These are phyloP conservation scores for Scheffersomyces insectosa DNA, from an alignment of 1,139 yeast species.

Conservation along the genomic window DNA sequence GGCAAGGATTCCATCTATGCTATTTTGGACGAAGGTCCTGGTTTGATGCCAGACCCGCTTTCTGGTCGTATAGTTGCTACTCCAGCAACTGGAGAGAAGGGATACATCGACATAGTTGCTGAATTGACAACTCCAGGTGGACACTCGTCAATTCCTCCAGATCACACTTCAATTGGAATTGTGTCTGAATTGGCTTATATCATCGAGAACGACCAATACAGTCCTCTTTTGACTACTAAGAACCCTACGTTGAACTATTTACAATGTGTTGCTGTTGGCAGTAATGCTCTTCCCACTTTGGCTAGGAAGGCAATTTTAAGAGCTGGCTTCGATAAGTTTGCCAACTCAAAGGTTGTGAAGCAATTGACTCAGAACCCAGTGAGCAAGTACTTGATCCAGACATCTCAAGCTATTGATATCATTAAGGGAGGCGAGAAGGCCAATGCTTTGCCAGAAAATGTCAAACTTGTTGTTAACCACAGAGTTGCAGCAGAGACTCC, in stretches of 20 bases:
- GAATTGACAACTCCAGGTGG: slow-evolving; percentile 64
- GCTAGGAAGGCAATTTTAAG: slow-evolving; percentile 25
- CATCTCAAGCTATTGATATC: slow-evolving; percentile 37
- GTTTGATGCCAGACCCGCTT: slow-evolving; percentile 28
- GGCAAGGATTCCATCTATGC: slow-evolving; percentile 59
- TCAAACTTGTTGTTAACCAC: slow-evolving; percentile 31
- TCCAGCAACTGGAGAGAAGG: slow-evolving; percentile 68
- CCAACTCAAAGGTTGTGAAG: slow-evolving; percentile 24
- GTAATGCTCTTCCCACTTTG: slow-evolving; percentile 12
- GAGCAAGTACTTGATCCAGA: slow-evolving; percentile 25
- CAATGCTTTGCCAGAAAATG: slow-evolving; percentile 42
- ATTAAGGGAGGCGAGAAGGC: slow-evolving; percentile 36
- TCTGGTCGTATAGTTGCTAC: slow-evolving; percentile 37
- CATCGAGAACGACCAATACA: slow-evolving; percentile 54
- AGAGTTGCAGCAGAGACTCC: slow-evolving; percentile 32
- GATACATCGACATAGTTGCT: slow-evolving; percentile 52
- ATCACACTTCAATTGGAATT: slow-evolving; percentile 75
- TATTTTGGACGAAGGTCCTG: slow-evolving; percentile 65
- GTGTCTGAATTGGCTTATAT: slow-evolving; percentile 50
- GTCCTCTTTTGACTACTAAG: slow-evolving; percentile 39
- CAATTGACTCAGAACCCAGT: slow-evolving; percentile 13
- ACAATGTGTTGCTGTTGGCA: slow-evolving; percentile 50
- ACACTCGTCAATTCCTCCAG: slow-evolving; percentile 70
- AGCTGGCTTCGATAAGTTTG: slow-evolving; percentile 23
- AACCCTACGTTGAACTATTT: slow-evolving; percentile 52